These are phyloP conservation scores for Fonsecaea multimorphosa DNA, from an alignment of 2,329 filamentous ascomycete genomes.

Conservation along the genomic window DNA sequence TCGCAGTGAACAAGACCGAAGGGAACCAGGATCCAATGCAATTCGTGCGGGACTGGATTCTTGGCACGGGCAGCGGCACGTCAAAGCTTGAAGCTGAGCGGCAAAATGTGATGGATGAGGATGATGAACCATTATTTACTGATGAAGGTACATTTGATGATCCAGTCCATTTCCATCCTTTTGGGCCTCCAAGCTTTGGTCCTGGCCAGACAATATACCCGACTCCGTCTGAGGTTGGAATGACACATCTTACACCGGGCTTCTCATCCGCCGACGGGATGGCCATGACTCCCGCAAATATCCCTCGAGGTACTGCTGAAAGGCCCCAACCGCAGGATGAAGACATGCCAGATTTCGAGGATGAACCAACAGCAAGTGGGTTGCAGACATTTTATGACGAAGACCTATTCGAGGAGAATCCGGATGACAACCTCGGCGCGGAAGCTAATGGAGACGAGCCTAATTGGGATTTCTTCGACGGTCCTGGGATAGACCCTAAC, in stretches of 20 bases:
- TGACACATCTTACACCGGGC: constrained; percentile 43
- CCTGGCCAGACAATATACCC: constrained; percentile 54
- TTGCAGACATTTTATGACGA: constrained; percentile 54
- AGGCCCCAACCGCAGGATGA: constrained; percentile 19
- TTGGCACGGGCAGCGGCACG: constrained; percentile 34
- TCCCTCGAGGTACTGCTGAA: constrained; percentile 26
- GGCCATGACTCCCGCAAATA: constrained; percentile 41
- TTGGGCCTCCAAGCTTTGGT: constrained; percentile 36
- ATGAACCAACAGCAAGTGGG: constrained; percentile 34
- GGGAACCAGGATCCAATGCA: constrained; percentile 47
- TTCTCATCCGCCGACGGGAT: constrained; percentile 43
- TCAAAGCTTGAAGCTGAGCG: constrained; percentile 1
- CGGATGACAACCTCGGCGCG: constrained; percentile 59
- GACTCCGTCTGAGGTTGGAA: constrained; percentile 59
- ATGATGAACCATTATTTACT: constrained; percentile 34
- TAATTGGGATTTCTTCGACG: constrained; percentile 71
- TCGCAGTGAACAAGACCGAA: constrained; percentile 23
- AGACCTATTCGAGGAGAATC: constrained; percentile 65
- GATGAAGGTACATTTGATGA: constrained; percentile 38
- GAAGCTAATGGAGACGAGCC: constrained; percentile 63
- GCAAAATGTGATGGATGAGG: constrained; percentile 23
- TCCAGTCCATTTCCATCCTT: constrained; percentile 35
- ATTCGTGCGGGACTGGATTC: constrained; percentile 52
- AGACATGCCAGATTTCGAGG: constrained; percentile 34
- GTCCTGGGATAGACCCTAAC: constrained; percentile 45